These are phyloP conservation scores for Kandelia obovata DNA, from an alignment of 345 rosid species.

Conservation along the genomic window DNA sequence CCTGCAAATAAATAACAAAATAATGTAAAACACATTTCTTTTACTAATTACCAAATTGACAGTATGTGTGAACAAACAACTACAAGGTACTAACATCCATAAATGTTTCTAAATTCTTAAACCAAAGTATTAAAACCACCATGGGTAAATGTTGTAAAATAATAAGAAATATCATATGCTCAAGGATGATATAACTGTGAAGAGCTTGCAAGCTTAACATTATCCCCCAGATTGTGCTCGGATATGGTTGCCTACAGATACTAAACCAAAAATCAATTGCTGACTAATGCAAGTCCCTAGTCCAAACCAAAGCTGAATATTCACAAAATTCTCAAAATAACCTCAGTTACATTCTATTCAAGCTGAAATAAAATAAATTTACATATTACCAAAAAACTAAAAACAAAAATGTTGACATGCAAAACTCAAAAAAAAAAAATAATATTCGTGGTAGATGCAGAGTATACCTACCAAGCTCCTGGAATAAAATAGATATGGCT, in stretches of 20 bases:
- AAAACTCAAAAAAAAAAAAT: slow-evolving; percentile 11
- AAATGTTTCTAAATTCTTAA: too few species aligned
- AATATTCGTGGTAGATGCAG: background rate
- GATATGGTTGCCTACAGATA: background rate
- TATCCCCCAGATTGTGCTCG: too few species aligned
- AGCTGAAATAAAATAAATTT: background rate
- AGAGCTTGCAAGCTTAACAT: too few species aligned
- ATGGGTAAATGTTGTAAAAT: too few species aligned
- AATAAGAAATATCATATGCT: too few species aligned
- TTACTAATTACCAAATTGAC: background rate
- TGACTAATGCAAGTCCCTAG: background rate
- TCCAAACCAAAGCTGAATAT: background rate
- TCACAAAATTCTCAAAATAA: background rate
- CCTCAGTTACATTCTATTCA: background rate
- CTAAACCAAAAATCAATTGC: background rate
- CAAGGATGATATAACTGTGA: too few species aligned
- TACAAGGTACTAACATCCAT: background rate
- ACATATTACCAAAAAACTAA: background rate
- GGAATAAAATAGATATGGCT: slow-evolving; percentile 49
- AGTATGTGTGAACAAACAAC: background rate
- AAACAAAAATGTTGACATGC: background rate
- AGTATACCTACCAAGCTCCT: slow-evolving; percentile 59
- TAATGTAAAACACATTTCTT: slow-evolving; percentile 6
- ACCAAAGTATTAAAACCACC: too few species aligned
- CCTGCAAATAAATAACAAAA: slow-evolving; percentile 43